These are phyloP conservation scores for Fusarium sororula DNA, from an alignment of 2,329 filamentous ascomycete species.

Conservation along the genomic window DNA sequence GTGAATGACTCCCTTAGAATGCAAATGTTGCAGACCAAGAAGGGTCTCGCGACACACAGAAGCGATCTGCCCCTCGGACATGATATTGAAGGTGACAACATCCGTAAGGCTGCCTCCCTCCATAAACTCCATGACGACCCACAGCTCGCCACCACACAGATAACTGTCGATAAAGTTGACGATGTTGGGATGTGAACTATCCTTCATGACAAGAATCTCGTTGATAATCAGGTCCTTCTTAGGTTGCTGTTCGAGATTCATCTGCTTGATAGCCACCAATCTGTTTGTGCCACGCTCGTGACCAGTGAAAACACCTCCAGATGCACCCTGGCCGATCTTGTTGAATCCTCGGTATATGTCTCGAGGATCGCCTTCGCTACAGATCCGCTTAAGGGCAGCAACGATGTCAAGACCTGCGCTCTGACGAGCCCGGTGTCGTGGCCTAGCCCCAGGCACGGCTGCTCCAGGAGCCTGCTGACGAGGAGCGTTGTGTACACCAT, in stretches of 20 bases:
- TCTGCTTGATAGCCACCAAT: constrained; percentile 98
- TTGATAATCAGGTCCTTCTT: constrained; percentile 99
- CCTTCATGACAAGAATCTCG: constrained; percentile 99
- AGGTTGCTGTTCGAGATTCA: constrained; percentile 98
- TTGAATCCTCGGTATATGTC: constrained; percentile 86
- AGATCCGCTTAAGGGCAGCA: constrained; percentile 85
- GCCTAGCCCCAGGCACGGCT: constrained; percentile 64
- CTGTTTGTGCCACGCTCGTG: constrained; percentile 85
- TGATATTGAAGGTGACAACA: constrained; percentile 98
- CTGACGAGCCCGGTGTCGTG: constrained; percentile 80
- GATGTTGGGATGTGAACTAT: constrained; percentile 97
- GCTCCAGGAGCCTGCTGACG: constrained; percentile 51
- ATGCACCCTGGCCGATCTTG: constrained; percentile 98
- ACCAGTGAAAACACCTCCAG: constrained; percentile 93
- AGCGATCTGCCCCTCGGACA: constrained; percentile 97
- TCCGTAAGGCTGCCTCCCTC: constrained; percentile 97
- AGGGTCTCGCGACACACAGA: constrained; percentile 94
- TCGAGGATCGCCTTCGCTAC: constrained; percentile 87
- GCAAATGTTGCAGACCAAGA: constrained; percentile 90
- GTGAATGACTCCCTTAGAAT: constrained; percentile 98
- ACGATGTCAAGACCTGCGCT: constrained; percentile 86
- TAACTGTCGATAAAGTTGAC: constrained; percentile 99
- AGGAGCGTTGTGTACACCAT: constrained; percentile 46
- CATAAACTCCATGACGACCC: constrained; percentile 99
- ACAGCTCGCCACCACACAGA: constrained; percentile 86